Evolutionary conservation across 495 filamentous ascomycete genomes (phyloP).

Genomic region (Letharia lupina): DNA sequence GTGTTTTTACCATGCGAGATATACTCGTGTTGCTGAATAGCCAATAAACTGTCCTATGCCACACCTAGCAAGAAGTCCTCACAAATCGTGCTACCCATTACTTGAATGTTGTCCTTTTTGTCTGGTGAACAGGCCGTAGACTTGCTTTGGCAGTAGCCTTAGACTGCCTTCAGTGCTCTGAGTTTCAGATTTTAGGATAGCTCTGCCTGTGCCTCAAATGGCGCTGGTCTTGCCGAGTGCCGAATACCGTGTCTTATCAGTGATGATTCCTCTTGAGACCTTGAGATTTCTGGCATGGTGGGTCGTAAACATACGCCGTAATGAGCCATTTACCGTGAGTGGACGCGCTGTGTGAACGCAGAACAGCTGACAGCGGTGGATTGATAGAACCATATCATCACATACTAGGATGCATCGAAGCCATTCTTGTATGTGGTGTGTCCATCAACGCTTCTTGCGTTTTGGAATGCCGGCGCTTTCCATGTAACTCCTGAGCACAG

Average conservation of each 20-base stretch:
- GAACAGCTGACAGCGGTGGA: not conserved
- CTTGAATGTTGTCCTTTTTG: not conserved
- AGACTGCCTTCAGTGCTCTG: not conserved
- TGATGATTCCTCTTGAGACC: not conserved
- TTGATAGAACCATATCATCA: not conserved
- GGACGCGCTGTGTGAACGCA: not conserved
- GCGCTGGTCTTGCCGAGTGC: not conserved
- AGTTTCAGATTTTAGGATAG: not conserved
- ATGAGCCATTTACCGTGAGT: not conserved
- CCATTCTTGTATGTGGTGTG: not conserved
- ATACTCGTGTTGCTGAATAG: not conserved
- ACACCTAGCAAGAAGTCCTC: not conserved
- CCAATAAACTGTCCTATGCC: not conserved
- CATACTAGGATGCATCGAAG: not conserved
- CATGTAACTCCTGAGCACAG: conserved; percentile 59
- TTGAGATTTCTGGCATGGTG: not conserved
- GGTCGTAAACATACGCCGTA: not conserved
- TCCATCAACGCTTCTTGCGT: conserved; percentile 10
- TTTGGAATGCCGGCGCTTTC: conserved; percentile 32
- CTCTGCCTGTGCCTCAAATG: not conserved
- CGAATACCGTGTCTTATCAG: not conserved
- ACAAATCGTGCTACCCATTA: not conserved
- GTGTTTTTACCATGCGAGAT: not conserved
- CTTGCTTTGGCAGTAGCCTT: not conserved
- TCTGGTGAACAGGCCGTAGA: not conserved